Evolutionary conservation across 495 filamentous ascomycete species (phyloP), one percentile per base, ranked within the genome.

Genomic region (Aspergillus conjunctus): DNA sequence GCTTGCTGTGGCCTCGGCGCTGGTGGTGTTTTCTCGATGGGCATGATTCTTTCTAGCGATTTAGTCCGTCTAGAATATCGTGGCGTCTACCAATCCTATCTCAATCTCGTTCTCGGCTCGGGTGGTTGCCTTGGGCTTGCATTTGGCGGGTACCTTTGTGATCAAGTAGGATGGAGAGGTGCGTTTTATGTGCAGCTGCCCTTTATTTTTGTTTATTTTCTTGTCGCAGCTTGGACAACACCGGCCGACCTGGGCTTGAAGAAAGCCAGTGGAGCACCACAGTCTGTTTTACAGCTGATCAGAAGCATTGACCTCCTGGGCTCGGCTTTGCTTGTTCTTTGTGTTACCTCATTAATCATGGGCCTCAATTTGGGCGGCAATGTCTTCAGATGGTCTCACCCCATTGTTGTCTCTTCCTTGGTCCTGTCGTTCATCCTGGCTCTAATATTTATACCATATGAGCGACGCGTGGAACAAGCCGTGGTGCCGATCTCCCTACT

Each of bases 351-450:
- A 50, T 69, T 92, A 51, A 89, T 94, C 58, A 77, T 93, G 39
- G 89, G 88, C 0, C 72, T 93, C 66, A 92, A 87, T 51, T 79
- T 91, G 7, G 90, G 90, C 43, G 90, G 90, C n/a, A 92, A 92
- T 68, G 75, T 92, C 11, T 76, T 86, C 39, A 80, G 84, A 34
- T 93, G 90, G 91, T 73, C 78, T 3, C 87, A 93, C 68, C 88
- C 88, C 1, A 67, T 90, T 33, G 84, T 92, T 45, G 79, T 91
- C 39, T 61, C 71, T 18, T 87, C 88, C 2, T 77, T 94, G 34
- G 66, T 79, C 15, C 61, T 85, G 55, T 86, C 86, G 32, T 56
- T 76, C 45, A 59, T 89, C 33, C 71, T 82, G 63, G 83, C 83
- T 53, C 73, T 83, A 1, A 48, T 85, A 0, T 85, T 91, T 51